Conservation (phyloP, 805 yeast species). For the Saccharomycopsis synnaedendra region DNA sequence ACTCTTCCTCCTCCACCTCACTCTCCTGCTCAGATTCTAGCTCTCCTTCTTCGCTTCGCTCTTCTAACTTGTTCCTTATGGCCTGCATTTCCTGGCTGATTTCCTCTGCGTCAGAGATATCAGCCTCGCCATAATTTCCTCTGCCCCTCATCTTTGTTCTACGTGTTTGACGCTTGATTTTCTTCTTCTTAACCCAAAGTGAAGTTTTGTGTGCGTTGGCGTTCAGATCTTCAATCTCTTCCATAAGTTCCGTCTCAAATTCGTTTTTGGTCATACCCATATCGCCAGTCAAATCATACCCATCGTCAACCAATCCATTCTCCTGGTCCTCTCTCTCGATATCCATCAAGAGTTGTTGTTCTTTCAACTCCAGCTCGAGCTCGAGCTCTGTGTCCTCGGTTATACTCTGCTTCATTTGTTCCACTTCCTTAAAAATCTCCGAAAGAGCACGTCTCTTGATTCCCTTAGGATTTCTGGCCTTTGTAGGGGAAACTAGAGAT, state of each 20-base stretch:
- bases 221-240: background rate
- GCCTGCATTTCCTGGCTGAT: slow-evolving; percentile 1
- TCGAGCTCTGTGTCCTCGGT: slow-evolving; percentile 2
- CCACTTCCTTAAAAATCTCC: slow-evolving; percentile 8
- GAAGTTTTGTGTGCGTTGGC: slow-evolving; percentile 4
- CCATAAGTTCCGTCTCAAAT: slow-evolving; percentile 10
- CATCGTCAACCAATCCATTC: slow-evolving; percentile 4
- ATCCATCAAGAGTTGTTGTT: background rate
- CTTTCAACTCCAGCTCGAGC: slow-evolving; percentile 6
- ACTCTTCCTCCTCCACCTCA: background rate
- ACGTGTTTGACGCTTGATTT: slow-evolving; percentile 14
- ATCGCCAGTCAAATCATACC: slow-evolving; percentile 11
- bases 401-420: slow-evolving; percentile 5
- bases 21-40: background rate
- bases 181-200: slow-evolving; percentile 10
- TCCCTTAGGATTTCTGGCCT: background rate
- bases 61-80: background rate
- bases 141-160: slow-evolving; percentile 12
- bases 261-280: slow-evolving; percentile 14
- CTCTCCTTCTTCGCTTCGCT: background rate
- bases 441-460: slow-evolving; percentile 3
- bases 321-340: background rate
- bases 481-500: background rate
- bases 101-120: slow-evolving; percentile 3
- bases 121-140: slow-evolving; percentile 5